Evolutionary conservation across 2,329 filamentous ascomycete species (phyloP).

Genomic region (Penicillium crustosum): DNA sequence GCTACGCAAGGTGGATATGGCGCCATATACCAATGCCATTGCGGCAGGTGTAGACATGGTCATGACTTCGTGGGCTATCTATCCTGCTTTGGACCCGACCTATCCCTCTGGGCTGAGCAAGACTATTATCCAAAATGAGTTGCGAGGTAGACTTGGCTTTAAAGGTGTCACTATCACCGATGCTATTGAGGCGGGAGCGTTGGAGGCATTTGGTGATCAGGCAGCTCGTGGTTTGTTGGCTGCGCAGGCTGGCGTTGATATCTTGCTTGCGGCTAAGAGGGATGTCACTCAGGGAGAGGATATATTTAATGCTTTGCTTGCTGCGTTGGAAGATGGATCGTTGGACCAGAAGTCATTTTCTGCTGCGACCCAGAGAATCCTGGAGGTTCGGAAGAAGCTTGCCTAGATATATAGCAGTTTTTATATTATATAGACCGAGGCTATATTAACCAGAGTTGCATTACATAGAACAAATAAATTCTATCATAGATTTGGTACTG

Average conservation of each 20-base stretch:
- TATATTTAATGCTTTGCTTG: conserved; percentile 22
- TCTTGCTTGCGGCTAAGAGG: conserved; percentile 29
- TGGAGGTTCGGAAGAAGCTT: conserved; percentile 16
- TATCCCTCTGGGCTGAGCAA: conserved; percentile 29
- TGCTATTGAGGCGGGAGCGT: conserved; percentile 30
- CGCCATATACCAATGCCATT: conserved; percentile 28
- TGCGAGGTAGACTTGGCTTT: conserved; percentile 28
- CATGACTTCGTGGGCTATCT: conserved; percentile 35
- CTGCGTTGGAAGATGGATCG: conserved; percentile 20
- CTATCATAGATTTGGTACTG: not conserved
- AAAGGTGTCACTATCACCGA: conserved; percentile 34
- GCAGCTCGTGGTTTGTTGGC: conserved; percentile 26
- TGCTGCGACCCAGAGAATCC: conserved; percentile 19
- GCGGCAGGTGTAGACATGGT: conserved; percentile 30
- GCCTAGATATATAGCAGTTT: not conserved
- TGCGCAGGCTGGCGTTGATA: conserved; percentile 31
- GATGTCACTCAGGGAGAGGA: conserved; percentile 32
- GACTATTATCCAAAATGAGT: conserved; percentile 27
- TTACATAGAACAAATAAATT: not conserved
- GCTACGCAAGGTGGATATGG: conserved; percentile 27
- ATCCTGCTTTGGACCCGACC: conserved; percentile 29
- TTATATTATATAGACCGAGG: not conserved
- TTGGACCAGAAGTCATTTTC: conserved; percentile 16
- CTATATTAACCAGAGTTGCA: no score
- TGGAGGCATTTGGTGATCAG: conserved; percentile 27